A percentile compares a stretch with the other conserved stretches of the same genome.
phyloP scores from a whole-genome alignment of 208 protist species.

The Trypanosoma rangeli region DNA sequence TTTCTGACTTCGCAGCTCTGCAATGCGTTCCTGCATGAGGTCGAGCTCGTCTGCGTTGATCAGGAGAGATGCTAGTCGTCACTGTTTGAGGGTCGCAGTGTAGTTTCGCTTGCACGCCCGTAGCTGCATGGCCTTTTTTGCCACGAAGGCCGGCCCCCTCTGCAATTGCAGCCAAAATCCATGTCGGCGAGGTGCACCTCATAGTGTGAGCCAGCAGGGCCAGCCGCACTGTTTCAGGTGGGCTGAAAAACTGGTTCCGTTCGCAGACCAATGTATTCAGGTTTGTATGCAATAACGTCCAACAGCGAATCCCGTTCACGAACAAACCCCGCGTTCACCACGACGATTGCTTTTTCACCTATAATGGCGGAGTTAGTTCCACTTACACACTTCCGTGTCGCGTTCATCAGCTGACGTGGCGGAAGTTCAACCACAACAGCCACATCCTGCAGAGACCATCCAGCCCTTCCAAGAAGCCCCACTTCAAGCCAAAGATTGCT shows the following conservation, averaged over 20 bases:
- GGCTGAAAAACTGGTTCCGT: background rate
- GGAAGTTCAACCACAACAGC: constrained; percentile 23
- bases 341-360: background rate
- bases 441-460: constrained; percentile 14
- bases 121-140: background rate
- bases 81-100: background rate
- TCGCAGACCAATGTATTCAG: constrained; percentile 10
- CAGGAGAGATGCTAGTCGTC: constrained; percentile 1
- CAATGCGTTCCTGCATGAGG: constrained; percentile 13
- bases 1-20: background rate
- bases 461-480: constrained; percentile 11
- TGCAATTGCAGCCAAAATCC: constrained; percentile 11
- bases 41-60: constrained; percentile 26
- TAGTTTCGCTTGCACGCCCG: constrained; percentile 17
- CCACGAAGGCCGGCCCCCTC: background rate
- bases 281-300: constrained; percentile 29
- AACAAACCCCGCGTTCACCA: constrained; percentile 32
- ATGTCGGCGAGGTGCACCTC: constrained; percentile 21
- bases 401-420: background rate
- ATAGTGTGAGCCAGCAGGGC: constrained; percentile 13
- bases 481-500: constrained; percentile 29
- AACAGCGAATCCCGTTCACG: constrained; percentile 22
- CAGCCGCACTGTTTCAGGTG: background rate
- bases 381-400: background rate
- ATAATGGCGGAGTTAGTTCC: background rate